Evolutionary conservation across 805 yeast genomes (phyloP).

Genomic region (Spathaspora boniae): DNA sequence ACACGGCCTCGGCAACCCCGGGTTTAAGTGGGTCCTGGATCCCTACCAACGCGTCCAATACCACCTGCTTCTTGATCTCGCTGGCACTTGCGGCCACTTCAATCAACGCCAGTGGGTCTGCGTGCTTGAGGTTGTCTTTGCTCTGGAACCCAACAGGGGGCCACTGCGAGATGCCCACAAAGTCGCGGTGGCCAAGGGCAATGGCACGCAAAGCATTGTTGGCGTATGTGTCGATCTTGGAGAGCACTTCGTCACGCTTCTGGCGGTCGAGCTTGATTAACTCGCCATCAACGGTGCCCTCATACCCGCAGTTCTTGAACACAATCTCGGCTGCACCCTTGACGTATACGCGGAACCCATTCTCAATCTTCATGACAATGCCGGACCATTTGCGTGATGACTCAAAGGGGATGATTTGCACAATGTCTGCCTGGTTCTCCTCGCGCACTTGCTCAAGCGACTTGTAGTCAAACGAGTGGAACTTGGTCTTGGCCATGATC

Average conservation of each 20-base stretch:
- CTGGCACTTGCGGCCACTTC: constrained; percentile 19
- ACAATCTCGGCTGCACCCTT: constrained; percentile 97
- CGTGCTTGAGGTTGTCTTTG: constrained; percentile 17
- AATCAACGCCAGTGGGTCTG: constrained; percentile 26
- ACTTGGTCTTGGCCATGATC: constrained; percentile 56
- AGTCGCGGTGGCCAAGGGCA: constrained; percentile 80
- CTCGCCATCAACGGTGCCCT: constrained; percentile 25
- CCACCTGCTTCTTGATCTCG: constrained; percentile 28
- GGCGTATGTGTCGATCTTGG: constrained; percentile 56
- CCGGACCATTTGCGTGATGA: constrained; percentile 93
- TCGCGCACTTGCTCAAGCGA: constrained; percentile 42
- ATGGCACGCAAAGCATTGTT: constrained; percentile 81
- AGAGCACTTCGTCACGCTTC: constrained; percentile 23
- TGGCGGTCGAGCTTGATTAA: constrained; percentile 25
- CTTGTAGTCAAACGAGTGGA: constrained; percentile 40
- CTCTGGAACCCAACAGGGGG: constrained; percentile 55
- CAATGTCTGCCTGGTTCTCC: constrained; percentile 33
- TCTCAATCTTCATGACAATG: constrained; percentile 52
- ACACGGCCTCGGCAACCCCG: constrained; percentile 88
- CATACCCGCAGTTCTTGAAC: constrained; percentile 52
- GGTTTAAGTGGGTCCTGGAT: constrained; percentile 91
- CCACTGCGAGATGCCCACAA: constrained; percentile 49
- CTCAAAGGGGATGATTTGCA: constrained; percentile 85
- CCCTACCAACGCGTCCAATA: constrained; percentile 77
- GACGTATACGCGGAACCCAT: constrained; percentile 57